phyloP scores from a whole-genome alignment of 768 basidiomycete species.

The Tricholoma flavovirens region DNA sequence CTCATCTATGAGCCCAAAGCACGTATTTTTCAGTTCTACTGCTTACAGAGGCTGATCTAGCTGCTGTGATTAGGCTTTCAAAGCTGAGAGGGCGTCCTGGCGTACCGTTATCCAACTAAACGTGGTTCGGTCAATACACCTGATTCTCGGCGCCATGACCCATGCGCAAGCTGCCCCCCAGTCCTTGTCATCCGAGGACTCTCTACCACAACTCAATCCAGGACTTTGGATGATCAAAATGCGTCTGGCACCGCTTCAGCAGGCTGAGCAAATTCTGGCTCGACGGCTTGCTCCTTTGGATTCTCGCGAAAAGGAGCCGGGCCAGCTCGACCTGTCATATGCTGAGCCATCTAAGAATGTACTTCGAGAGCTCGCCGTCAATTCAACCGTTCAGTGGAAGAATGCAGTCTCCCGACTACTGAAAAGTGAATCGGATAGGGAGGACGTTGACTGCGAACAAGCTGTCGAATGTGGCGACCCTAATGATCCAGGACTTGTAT shows the following conservation, averaged over 20 bases:
- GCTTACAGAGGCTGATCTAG: not conserved
- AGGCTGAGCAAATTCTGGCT: constrained; percentile 56
- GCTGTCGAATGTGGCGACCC: constrained; percentile 40
- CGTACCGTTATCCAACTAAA: constrained; percentile 65
- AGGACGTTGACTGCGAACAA: constrained; percentile 25
- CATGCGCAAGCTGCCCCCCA: constrained; percentile 21
- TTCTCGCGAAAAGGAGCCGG: constrained; percentile 27
- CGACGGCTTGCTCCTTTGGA: constrained; percentile 48
- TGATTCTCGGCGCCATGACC: constrained; percentile 53
- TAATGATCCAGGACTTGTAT: constrained; percentile 50
- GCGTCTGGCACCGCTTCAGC: constrained; percentile 55
- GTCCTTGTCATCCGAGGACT: constrained; percentile 1
- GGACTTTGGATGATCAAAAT: constrained; percentile 49
- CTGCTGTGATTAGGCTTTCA: constrained; percentile 38
- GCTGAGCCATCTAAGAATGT: constrained; percentile 16
- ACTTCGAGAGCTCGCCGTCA: constrained; percentile 46
- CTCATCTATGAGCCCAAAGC: constrained; percentile 59
- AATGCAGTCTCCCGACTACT: constrained; percentile 35
- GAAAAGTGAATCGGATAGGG: constrained; percentile 16
- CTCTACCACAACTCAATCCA: constrained; percentile 30
- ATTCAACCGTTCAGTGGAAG: constrained; percentile 49
- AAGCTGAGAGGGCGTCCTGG: constrained; percentile 59
- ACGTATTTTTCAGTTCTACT: constrained; percentile 5
- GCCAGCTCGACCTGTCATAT: constrained; percentile 19
- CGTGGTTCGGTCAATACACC: constrained; percentile 59